Evolutionary conservation across 2,329 filamentous ascomycete species (phyloP).

Genomic region (Nannizziopsis arthrosporioides): DNA sequence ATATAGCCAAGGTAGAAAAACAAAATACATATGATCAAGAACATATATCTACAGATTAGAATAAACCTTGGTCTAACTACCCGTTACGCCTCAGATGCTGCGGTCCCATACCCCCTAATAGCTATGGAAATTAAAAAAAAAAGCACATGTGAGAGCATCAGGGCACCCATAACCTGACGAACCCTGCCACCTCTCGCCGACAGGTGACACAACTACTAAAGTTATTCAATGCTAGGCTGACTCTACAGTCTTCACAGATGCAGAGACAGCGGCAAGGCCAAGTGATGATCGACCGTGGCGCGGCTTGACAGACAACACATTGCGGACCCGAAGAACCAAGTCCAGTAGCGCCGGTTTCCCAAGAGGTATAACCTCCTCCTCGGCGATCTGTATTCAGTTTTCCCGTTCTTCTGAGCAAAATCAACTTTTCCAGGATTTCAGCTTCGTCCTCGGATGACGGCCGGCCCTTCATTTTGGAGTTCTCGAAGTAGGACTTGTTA

Average conservation of each 20-base stretch:
- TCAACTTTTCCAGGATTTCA: slow-evolving; percentile 46
- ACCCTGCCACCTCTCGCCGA: slow-evolving; percentile 74
- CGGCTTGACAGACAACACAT: slow-evolving; percentile 85
- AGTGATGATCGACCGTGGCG: slow-evolving; percentile 76
- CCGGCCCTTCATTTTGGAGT: slow-evolving; percentile 19
- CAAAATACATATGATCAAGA: too few relatives aligned
- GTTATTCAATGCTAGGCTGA: slow-evolving; percentile 91
- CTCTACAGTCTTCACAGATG: slow-evolving; percentile 86
- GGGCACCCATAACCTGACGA: slow-evolving; percentile 84
- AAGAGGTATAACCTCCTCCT: slow-evolving; percentile 34
- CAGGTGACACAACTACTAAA: slow-evolving; percentile 96
- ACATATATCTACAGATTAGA: too few relatives aligned
- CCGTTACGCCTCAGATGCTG: slow-evolving; percentile 2
- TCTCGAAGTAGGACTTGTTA: slow-evolving; percentile 25
- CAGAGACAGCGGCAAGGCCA: slow-evolving; percentile 95
- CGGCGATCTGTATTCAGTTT: slow-evolving; percentile 8
- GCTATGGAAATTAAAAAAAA: not conserved
- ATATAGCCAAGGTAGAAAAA: too few relatives aligned
- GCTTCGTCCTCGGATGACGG: slow-evolving; percentile 45
- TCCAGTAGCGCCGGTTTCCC: slow-evolving; percentile 60
- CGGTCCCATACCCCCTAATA: not conserved
- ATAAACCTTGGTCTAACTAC: not conserved
- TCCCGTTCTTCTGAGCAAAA: slow-evolving; percentile 42
- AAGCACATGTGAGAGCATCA: slow-evolving; percentile 13
- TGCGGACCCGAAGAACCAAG: slow-evolving; percentile 65